A percentile compares a stretch with the other conserved stretches of the same genome.
These are phyloP conservation scores for Elsinoe necatrix DNA, from an alignment of 2,329 filamentous ascomycete species.

Conservation along the genomic window DNA sequence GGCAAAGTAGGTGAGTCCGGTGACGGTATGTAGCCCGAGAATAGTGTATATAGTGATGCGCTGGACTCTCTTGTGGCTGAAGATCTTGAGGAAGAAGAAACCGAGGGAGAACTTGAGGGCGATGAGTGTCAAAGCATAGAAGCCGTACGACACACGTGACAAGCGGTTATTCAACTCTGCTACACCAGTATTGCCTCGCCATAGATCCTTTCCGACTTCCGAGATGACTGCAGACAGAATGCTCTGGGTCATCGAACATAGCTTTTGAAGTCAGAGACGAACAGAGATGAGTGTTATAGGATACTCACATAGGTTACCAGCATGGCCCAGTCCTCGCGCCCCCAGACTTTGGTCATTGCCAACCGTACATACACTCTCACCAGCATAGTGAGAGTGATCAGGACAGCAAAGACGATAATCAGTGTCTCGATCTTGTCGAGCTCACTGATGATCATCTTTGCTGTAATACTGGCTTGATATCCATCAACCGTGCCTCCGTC, in stretches of 20 bases:
- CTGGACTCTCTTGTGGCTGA: constrained; percentile 35
- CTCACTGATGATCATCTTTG: not conserved
- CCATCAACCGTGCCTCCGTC: not conserved
- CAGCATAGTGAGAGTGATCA: not conserved
- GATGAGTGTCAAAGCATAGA: constrained; percentile 40
- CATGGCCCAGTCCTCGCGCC: constrained; percentile 12
- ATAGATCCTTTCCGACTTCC: not conserved
- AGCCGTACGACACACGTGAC: constrained; percentile 16
- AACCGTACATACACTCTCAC: constrained; percentile 5
- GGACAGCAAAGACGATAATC: not conserved
- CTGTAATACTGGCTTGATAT: not conserved
- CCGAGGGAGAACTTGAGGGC: constrained; percentile 43
- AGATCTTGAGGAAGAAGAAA: constrained; percentile 42
- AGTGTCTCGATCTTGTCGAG: constrained; percentile 5
- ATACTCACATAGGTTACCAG: not conserved
- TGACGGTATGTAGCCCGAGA: constrained; percentile 34
- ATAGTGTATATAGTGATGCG: constrained; percentile 36
- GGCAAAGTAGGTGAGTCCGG: constrained; percentile 42
- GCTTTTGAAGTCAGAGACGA: not conserved
- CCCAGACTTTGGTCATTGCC: constrained; percentile 2
- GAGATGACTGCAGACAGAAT: not conserved
- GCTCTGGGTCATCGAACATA: not conserved
- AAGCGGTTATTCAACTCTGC: not conserved
- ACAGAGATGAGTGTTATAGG: not conserved
- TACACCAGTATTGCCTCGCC: not conserved